A percentile compares a stretch with the other conserved stretches of the same genome.
Conservation (phyloP, 139 green algal species). For the Micractinium conductrix region DNA sequence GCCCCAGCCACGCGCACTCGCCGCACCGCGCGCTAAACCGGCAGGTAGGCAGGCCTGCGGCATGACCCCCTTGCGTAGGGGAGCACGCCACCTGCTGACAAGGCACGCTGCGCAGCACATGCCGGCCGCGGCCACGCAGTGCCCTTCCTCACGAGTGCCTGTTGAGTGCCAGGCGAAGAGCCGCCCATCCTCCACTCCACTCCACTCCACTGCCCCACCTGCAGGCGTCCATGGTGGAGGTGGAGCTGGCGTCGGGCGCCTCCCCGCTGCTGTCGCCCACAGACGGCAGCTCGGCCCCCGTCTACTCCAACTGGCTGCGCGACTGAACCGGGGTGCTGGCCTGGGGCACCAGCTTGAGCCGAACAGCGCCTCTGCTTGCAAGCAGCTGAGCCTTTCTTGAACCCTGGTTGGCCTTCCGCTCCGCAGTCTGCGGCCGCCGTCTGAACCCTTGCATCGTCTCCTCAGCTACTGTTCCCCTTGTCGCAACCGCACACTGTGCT, state of each 20-base stretch:
- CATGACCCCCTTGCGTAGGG: neutral
- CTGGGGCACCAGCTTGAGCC: too few species aligned
- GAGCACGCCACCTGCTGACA: neutral
- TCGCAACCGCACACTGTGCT: too few species aligned
- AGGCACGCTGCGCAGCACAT: neutral
- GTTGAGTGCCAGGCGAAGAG: neutral
- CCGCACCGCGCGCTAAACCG: neutral
- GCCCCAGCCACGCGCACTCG: too few species aligned
- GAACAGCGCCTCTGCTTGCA: too few species aligned
- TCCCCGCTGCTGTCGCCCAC: neutral
- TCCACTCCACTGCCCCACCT: neutral
- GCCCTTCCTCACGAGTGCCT: neutral
- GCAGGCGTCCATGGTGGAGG: conserved; percentile 6
- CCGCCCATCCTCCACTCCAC: neutral
- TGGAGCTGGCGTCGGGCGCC: conserved; percentile 20
- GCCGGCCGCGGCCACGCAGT: too few species aligned
- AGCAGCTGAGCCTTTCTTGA: too few species aligned
- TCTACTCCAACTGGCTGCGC: conserved; percentile 16
- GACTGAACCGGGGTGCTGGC: conserved; percentile 7
- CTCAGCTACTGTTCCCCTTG: too few species aligned
- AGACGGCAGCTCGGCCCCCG: neutral
- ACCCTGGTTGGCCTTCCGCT: too few species aligned
- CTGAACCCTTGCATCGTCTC: too few species aligned
- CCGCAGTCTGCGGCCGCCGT: too few species aligned
- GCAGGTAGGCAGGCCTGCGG: neutral